These are phyloP conservation scores for Ophiostoma perfectum DNA, from an alignment of 2,329 filamentous ascomycete genomes.

Conservation along the genomic window DNA sequence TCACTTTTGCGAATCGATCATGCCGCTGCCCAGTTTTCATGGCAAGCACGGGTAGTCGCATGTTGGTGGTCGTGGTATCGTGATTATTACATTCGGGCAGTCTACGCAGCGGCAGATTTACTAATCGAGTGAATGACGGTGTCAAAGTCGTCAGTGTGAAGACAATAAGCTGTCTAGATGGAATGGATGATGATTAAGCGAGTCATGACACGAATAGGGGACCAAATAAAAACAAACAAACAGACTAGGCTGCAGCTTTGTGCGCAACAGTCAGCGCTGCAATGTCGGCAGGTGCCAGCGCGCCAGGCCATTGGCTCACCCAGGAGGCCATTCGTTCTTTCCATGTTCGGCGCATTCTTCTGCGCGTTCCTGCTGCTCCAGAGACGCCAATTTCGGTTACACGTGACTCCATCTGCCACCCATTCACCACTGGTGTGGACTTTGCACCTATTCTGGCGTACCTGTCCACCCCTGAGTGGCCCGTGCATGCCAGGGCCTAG, in stretches of 20 bases:
- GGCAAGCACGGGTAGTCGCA: neutral
- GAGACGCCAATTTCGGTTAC: neutral
- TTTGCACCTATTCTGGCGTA: neutral
- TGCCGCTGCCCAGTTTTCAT: neutral
- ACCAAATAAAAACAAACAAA: constrained; percentile 1
- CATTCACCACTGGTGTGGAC: neutral
- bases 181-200: constrained; percentile 4
- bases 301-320: neutral
- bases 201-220: neutral
- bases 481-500: constrained; percentile 22
- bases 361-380: neutral
- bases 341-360: constrained; percentile 11
- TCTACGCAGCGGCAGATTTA: too few species aligned
- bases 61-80: neutral
- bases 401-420: constrained; percentile 23
- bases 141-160: too few species aligned
- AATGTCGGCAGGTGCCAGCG: constrained; percentile 3
- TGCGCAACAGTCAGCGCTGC: neutral
- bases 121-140: too few species aligned
- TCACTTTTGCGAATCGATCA: neutral
- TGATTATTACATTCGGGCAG: neutral
- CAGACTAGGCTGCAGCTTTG: constrained; percentile 10
- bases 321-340: constrained; percentile 9
- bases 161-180: neutral
- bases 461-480: constrained; percentile 25